phyloP scores from a whole-genome alignment of 108 stramenopile species.

The Cyclotella baltica region DNA sequence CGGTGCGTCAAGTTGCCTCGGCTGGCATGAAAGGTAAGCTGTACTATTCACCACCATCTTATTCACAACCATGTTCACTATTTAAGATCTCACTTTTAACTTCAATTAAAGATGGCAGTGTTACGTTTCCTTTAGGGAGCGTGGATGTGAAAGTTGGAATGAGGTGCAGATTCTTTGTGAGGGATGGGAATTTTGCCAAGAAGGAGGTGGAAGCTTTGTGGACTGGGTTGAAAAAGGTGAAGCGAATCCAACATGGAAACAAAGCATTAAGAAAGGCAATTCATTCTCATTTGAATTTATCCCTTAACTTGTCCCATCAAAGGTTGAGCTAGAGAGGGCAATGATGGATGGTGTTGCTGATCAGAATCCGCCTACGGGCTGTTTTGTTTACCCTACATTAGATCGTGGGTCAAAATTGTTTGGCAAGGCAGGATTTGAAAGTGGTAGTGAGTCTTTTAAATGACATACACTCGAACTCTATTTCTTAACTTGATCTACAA shows the following conservation, averaged over 20 bases:
- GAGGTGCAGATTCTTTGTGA: constrained; percentile 84
- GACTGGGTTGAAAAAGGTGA: constrained; percentile 86
- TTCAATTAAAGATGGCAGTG: constrained; percentile 85
- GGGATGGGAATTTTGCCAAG: constrained; percentile 85
- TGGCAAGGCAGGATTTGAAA: constrained; percentile 80
- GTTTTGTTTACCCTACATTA: constrained; percentile 79
- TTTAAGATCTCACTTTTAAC: no score
- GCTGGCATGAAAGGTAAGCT: constrained; percentile 94
- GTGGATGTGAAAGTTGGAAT: constrained; percentile 79
- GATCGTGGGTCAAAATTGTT: constrained; percentile 86
- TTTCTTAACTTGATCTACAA: no score
- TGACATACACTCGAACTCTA: background rate
- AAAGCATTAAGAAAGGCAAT: no score
- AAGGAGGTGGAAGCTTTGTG: constrained; percentile 88
- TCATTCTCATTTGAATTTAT: no score
- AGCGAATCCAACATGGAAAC: no score
- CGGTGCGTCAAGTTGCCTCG: constrained; percentile 79
- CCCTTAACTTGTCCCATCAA: no score
- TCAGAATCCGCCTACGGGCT: constrained; percentile 63
- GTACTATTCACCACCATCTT: no score
- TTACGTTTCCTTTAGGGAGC: constrained; percentile 79
- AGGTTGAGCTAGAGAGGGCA: constrained; percentile 49
- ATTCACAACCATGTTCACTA: no score
- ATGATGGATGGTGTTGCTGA: constrained; percentile 38
- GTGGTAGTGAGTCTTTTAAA: constrained; percentile 14